Percentiles rank a stretch among this genome's conserved stretches.
Evolutionary conservation across 179 eudicot species (phyloP).

Genomic region (Heliamphora pulchella): DNA sequence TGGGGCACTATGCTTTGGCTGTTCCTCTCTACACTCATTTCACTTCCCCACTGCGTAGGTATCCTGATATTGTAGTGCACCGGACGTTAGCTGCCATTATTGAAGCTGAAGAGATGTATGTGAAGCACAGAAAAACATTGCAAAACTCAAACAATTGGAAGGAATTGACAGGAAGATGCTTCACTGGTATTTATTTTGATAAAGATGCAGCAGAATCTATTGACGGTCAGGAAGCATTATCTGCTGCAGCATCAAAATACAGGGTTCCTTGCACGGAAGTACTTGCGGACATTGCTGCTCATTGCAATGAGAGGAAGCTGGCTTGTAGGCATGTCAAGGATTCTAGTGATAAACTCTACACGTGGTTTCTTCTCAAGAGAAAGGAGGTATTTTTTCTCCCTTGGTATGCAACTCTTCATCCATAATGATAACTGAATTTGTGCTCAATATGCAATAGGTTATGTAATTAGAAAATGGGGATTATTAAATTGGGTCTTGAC

Average conservation of each 20-base stretch:
- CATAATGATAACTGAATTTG: background rate
- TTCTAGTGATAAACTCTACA: conserved; percentile 65
- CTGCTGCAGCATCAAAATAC: conserved; percentile 52
- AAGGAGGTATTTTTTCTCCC: conserved; percentile 47
- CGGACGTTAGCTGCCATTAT: conserved; percentile 68
- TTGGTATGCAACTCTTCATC: no score
- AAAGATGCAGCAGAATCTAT: conserved; percentile 38
- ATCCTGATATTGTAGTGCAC: conserved; percentile 86
- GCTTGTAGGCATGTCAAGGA: conserved; percentile 77
- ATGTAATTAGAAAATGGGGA: background rate
- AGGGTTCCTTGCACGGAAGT: conserved; percentile 43
- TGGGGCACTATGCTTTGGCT: conserved; percentile 87
- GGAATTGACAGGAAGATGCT: conserved; percentile 33
- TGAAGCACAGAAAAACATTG: conserved; percentile 26
- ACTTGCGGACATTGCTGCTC: conserved; percentile 58
- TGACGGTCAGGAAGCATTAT: conserved; percentile 50
- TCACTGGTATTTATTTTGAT: conserved; percentile 51
- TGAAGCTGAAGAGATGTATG: conserved; percentile 68
- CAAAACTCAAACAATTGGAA: conserved; percentile 12
- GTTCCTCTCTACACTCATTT: conserved; percentile 86
- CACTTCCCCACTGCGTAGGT: conserved; percentile 88
- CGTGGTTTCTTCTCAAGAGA: conserved; percentile 75
- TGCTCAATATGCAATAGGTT: background rate
- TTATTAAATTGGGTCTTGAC: background rate
- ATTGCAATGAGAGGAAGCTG: conserved; percentile 68